phyloP scores from a whole-genome alignment of 2,329 filamentous ascomycete species.

The Sporothrix brasiliensis region DNA sequence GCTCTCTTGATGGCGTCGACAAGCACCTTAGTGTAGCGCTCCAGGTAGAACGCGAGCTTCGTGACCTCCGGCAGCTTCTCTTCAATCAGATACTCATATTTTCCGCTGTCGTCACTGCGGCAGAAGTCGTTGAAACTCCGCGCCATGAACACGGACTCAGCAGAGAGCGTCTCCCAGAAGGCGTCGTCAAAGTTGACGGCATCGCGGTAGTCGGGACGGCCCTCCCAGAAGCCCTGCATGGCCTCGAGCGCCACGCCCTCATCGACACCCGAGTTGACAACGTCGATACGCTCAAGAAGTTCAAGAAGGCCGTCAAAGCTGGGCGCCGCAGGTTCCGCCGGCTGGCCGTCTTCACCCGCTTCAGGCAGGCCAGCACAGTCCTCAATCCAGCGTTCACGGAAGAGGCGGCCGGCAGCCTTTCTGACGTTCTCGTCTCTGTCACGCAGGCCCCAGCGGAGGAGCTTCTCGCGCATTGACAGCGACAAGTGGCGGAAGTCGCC shows the following conservation, averaged over 20 bases:
- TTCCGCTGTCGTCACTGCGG: conserved; percentile 70
- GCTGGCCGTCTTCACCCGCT: conserved; percentile 58
- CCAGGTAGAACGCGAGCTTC: conserved; percentile 82
- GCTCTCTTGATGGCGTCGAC: conserved; percentile 64
- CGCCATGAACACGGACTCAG: conserved; percentile 86
- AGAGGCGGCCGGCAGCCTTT: conserved; percentile 86
- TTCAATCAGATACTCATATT: conserved; percentile 75
- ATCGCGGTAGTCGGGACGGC: conserved; percentile 79
- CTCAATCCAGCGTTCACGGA: conserved; percentile 96
- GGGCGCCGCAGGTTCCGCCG: conserved; percentile 61
- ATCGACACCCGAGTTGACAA: conserved; percentile 86
- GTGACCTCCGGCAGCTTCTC: conserved; percentile 96
- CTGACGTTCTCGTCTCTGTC: conserved; percentile 94
- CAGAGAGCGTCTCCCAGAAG: conserved; percentile 79
- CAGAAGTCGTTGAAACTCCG: conserved; percentile 96
- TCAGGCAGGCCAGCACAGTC: conserved; percentile 76
- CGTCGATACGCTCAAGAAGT: conserved; percentile 88
- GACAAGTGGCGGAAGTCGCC: conserved; percentile 95
- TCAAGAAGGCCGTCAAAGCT: conserved; percentile 85
- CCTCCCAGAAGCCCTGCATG: conserved; percentile 96
- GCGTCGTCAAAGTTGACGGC: conserved; percentile 70
- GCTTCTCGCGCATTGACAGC: conserved; percentile 90
- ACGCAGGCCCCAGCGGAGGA: conserved; percentile 89
- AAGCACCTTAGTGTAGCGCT: conserved; percentile 73
- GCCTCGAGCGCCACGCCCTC: conserved; percentile 89